Conservation (phyloP, 371 early-diverging fungal genomes). For the Smittium mucronatum region DNA sequence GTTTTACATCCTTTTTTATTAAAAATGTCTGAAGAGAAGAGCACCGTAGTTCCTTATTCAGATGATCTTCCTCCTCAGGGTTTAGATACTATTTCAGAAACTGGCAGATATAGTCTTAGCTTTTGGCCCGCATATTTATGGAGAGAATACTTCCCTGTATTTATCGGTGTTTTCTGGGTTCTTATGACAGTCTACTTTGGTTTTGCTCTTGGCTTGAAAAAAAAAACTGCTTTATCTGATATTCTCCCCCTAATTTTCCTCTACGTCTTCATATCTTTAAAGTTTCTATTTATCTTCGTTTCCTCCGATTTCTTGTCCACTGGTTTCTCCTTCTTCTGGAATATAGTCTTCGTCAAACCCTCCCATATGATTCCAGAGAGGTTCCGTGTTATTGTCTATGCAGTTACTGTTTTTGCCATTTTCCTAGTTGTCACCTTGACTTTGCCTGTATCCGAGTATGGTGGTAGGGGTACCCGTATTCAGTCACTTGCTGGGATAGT, state of each 20-base stretch:
- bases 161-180: conserved; percentile 26
- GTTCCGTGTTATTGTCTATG: conserved; percentile 21
- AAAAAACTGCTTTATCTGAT: conserved; percentile 33
- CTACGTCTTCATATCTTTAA: conserved; percentile 45
- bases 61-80: no score
- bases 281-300: conserved; percentile 41
- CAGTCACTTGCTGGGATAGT: conserved; percentile 63
- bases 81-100: no score
- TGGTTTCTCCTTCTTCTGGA: conserved; percentile 25
- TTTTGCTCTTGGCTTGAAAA: conserved; percentile 30
- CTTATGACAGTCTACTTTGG: conserved; percentile 41
- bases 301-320: conserved; percentile 33
- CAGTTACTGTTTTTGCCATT: conserved; percentile 38
- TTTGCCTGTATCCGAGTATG: conserved; percentile 38
- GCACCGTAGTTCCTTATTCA: no score
- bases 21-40: no score
- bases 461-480: conserved; percentile 51
- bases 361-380: conserved; percentile 15
- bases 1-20: no score
- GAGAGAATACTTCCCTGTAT: no score
- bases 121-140: no score
- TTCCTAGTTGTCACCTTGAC: conserved; percentile 35
- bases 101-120: no score
- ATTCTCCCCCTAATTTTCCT: conserved; percentile 35
- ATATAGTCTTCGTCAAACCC: conserved; percentile 14